Percentiles rank a stretch among this genome's conserved stretches.
These are phyloP conservation scores for Cantharellus anzutake DNA, from an alignment of 768 basidiomycete species.

Conservation along the genomic window DNA sequence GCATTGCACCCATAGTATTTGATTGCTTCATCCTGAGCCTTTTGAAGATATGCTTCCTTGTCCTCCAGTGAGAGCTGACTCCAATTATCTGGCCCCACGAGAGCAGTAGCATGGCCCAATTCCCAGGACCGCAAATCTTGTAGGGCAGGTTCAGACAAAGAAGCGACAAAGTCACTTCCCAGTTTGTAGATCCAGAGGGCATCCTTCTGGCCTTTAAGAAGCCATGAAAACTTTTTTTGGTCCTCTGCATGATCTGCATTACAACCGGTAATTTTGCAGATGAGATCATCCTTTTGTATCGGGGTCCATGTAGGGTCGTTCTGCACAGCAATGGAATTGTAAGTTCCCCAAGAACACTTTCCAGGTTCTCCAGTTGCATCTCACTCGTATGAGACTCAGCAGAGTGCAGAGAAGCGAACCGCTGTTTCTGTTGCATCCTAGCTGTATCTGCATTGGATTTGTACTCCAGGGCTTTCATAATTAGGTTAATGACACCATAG, in stretches of 20 bases:
- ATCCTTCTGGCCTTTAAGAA: slow-evolving; percentile 15
- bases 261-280: slow-evolving; percentile 5
- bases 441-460: neutral
- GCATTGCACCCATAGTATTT: slow-evolving; percentile 8
- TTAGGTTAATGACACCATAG: slow-evolving; percentile 11
- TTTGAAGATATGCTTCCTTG: slow-evolving; percentile 11
- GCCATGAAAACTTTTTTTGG: neutral
- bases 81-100: neutral
- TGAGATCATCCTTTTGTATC: slow-evolving; percentile 2
- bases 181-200: slow-evolving; percentile 11
- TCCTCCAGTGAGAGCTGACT: neutral
- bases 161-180: neutral
- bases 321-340: neutral
- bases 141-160: neutral
- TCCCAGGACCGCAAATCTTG: neutral
- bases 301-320: slow-evolving; percentile 1
- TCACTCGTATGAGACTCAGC: slow-evolving; percentile 15
- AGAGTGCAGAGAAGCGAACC: slow-evolving; percentile 9
- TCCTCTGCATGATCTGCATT: neutral
- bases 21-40: slow-evolving; percentile 6
- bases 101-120: neutral
- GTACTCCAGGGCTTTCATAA: neutral
- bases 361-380: slow-evolving; percentile 13
- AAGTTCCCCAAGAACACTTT: neutral
- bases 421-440: neutral